phyloP scores from a whole-genome alignment of 352 stramenopile genomes.

The Phytophthora pini region DNA sequence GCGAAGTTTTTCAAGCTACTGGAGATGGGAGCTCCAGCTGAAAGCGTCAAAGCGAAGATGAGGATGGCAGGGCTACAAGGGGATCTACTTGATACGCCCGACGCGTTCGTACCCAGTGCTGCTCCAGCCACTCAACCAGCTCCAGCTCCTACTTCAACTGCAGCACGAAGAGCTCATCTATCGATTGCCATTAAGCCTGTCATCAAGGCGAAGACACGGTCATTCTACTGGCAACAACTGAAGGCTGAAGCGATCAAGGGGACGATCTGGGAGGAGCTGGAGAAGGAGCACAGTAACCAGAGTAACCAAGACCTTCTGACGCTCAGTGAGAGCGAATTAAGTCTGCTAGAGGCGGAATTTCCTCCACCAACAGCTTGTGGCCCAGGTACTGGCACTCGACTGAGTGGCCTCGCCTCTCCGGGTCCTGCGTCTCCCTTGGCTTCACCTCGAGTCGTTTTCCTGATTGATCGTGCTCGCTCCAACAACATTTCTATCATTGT shows the following conservation, averaged over 20 bases:
- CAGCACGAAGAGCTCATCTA: conserved; percentile 52
- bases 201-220: conserved; percentile 61
- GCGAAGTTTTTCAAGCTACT: conserved; percentile 81
- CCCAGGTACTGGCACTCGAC: conserved; percentile 42
- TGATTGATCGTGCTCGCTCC: conserved; percentile 73
- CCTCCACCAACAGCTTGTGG: conserved; percentile 56
- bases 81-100: conserved; percentile 67
- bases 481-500: conserved; percentile 97
- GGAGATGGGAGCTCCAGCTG: conserved; percentile 59
- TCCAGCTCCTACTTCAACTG: conserved; percentile 18
- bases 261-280: conserved; percentile 84
- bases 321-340: conserved; percentile 57
- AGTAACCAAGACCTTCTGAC: conserved; percentile 63
- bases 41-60: conserved; percentile 79
- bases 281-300: conserved; percentile 56
- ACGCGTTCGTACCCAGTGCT: conserved; percentile 43
- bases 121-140: conserved; percentile 8
- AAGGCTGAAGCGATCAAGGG: conserved; percentile 63
- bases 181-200: conserved; percentile 69
- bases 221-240: conserved; percentile 84
- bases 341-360: conserved; percentile 66
- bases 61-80: conserved; percentile 59
- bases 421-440: conserved; percentile 51
- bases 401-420: conserved; percentile 46
- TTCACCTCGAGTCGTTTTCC: conserved; percentile 72